These are phyloP conservation scores for Harrya chromipes DNA, from an alignment of 768 basidiomycete genomes.

Conservation along the genomic window DNA sequence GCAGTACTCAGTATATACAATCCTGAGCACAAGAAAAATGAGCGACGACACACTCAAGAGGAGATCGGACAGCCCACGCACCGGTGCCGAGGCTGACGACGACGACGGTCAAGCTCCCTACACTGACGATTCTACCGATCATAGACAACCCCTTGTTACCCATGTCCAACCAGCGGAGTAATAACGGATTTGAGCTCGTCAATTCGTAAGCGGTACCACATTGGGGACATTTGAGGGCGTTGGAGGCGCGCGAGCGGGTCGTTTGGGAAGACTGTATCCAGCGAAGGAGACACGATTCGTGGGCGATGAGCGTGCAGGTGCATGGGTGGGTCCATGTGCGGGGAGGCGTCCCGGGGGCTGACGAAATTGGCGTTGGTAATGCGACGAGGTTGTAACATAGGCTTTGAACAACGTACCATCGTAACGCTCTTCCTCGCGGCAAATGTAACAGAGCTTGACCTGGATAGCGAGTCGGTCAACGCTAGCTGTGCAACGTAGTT, in stretches of 20 bases:
- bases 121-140: conserved; percentile 50
- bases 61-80: conserved; percentile 31
- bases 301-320: conserved; percentile 75
- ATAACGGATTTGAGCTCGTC: conserved; percentile 56
- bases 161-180: conserved; percentile 48
- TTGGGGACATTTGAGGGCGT: conserved; percentile 79
- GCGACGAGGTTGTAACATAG: neutral
- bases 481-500: neutral
- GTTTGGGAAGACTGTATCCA: conserved; percentile 76
- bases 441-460: conserved; percentile 81
- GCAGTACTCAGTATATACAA: conserved; percentile 51
- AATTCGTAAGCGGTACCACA: conserved; percentile 66
- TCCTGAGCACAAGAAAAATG: conserved; percentile 30
- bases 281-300: conserved; percentile 73
- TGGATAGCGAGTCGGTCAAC: conserved; percentile 17
- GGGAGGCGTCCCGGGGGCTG: conserved; percentile 47
- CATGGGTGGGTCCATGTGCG: conserved; percentile 77
- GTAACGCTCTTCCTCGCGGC: conserved; percentile 65
- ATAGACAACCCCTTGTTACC: conserved; percentile 50
- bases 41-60: neutral
- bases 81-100: conserved; percentile 60
- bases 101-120: conserved; percentile 47
- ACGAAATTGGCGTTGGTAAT: neutral
- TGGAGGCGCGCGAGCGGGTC: conserved; percentile 47
- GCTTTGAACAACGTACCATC: conserved; percentile 32